phyloP scores from a whole-genome alignment of 2,329 filamentous ascomycete species.

The Fusarium piperis region DNA sequence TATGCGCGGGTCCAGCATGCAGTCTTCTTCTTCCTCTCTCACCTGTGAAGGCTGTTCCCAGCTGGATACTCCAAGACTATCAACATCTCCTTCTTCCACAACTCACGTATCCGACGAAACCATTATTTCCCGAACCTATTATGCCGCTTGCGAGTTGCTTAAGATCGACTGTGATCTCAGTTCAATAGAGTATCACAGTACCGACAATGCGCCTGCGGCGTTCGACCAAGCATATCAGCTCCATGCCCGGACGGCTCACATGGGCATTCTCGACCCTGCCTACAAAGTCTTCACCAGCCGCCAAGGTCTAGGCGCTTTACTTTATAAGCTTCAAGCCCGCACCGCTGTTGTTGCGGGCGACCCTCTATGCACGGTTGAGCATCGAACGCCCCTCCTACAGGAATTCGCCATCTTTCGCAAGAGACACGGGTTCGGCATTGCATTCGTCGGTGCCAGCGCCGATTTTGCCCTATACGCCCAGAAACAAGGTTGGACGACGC shows the following conservation, averaged over 20 bases:
- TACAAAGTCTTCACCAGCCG: constrained; percentile 8
- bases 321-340: constrained; percentile 5
- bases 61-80: not conserved
- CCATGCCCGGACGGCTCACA: constrained; percentile 13
- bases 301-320: not conserved
- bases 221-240: constrained; percentile 1
- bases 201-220: not conserved
- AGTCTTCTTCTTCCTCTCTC: not conserved
- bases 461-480: constrained; percentile 3
- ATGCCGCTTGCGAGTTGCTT: not conserved
- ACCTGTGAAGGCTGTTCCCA: not conserved
- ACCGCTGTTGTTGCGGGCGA: constrained; percentile 2
- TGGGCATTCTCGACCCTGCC: constrained; percentile 13
- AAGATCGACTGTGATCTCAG: not conserved
- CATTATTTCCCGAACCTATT: not conserved
- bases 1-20: not conserved
- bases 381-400: not conserved
- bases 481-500: constrained; percentile 1
- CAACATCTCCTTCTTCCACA: not conserved
- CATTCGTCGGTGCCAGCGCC: constrained; percentile 1
- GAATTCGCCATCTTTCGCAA: not conserved
- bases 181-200: not conserved
- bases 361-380: not conserved
- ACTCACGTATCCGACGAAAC: not conserved
- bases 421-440: not conserved